A percentile compares a stretch with the other conserved stretches of the same genome.
Evolutionary conservation across 805 yeast species (phyloP).

Genomic region (Maudiozyma barnettii): DNA sequence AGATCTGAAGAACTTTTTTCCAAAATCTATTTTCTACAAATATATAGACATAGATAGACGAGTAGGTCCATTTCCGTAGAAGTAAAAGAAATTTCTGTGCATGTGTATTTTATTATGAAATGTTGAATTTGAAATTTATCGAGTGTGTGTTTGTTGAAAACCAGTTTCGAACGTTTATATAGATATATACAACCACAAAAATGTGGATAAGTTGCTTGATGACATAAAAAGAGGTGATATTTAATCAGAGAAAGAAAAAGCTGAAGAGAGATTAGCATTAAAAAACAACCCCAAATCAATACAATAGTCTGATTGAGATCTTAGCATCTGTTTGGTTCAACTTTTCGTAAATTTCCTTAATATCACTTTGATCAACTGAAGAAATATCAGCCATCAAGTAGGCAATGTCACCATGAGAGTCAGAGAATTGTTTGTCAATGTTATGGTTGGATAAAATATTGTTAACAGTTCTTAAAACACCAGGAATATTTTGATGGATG

Average conservation of each 20-base stretch:
- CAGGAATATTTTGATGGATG: constrained; percentile 96
- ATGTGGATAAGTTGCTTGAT: background rate
- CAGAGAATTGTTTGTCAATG: constrained; percentile 97
- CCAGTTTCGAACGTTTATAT: constrained; percentile 1
- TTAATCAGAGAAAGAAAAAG: background rate
- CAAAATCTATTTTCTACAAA: too few species aligned
- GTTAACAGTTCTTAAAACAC: constrained; percentile 95
- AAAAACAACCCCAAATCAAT: constrained; percentile 33
- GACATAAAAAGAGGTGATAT: background rate
- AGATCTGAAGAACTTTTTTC: too few species aligned
- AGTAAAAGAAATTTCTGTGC: too few species aligned
- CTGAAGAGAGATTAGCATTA: background rate
- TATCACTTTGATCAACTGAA: constrained; percentile 71
- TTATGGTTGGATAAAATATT: constrained; percentile 90
- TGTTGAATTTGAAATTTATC: constrained; percentile 1
- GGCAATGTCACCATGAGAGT: constrained; percentile 91
- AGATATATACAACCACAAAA: background rate
- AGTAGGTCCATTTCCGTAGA: too few species aligned
- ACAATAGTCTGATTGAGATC: constrained; percentile 82
- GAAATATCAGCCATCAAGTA: constrained; percentile 96
- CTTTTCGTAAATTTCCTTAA: constrained; percentile 74
- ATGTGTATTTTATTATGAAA: background rate
- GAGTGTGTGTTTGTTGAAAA: constrained; percentile 1
- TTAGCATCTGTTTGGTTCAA: constrained; percentile 84
- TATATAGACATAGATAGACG: too few species aligned